Evolutionary conservation across 345 rosid species (phyloP).

Genomic region (Toxicodendron radicans): DNA sequence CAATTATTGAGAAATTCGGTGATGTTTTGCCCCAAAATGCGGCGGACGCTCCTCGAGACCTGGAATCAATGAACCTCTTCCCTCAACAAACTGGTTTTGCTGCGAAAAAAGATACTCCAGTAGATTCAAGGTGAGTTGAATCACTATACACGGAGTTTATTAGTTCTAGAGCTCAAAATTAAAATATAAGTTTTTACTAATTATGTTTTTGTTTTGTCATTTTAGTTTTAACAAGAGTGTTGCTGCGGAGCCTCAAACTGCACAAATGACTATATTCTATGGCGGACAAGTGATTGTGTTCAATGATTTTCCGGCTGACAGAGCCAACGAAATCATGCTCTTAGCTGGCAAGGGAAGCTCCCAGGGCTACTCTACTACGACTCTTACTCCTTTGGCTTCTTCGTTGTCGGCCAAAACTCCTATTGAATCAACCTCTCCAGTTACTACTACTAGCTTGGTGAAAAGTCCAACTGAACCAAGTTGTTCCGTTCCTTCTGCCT

Average conservation of each 20-base stretch:
- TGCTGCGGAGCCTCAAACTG: slow-evolving; percentile 39
- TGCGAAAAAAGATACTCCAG: slow-evolving; percentile 35
- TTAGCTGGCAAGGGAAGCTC: slow-evolving; percentile 56
- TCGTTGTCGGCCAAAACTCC: slow-evolving; percentile 13
- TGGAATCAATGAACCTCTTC: slow-evolving; percentile 62
- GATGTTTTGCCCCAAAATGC: slow-evolving; percentile 17
- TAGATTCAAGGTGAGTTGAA: slow-evolving; percentile 40
- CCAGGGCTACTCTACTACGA: slow-evolving; percentile 26
- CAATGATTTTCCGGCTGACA: slow-evolving; percentile 70
- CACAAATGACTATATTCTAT: slow-evolving; percentile 85
- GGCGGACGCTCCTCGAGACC: slow-evolving; percentile 16
- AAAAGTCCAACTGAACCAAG: slow-evolving; percentile 29
- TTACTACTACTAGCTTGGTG: slow-evolving; percentile 1
- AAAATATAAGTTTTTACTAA: slow-evolving; percentile 8
- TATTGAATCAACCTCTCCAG: slow-evolving; percentile 1
- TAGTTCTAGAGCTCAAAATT: neutral
- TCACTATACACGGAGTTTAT: neutral
- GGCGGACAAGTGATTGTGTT: slow-evolving; percentile 75
- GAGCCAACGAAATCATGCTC: slow-evolving; percentile 75
- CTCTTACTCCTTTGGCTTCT: neutral
- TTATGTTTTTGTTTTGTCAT: slow-evolving; percentile 14
- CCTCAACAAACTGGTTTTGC: slow-evolving; percentile 51
- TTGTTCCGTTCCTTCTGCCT: slow-evolving; percentile 22
- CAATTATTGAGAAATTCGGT: slow-evolving; percentile 21
- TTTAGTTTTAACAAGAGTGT: slow-evolving; percentile 28